phyloP scores from a whole-genome alignment of 352 stramenopile species.

The Pilasporangium apinafurcum region DNA sequence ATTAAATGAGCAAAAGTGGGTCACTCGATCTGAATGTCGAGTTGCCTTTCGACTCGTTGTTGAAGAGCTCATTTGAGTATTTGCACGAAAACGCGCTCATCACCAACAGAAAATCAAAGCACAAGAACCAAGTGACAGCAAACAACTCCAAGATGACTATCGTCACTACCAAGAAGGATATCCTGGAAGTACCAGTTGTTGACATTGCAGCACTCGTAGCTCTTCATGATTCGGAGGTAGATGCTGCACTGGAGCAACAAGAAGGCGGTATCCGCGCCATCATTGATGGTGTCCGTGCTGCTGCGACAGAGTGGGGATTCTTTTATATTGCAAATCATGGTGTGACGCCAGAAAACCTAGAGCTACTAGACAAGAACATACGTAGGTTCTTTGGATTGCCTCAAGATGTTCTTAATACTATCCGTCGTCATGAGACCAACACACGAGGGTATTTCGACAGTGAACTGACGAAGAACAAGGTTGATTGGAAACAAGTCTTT shows the following conservation, averaged over 20 bases:
- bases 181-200: slow-evolving; percentile 16
- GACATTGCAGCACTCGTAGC: slow-evolving; percentile 22
- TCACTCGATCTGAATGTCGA: too few relatives aligned
- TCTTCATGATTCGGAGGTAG: slow-evolving; percentile 11
- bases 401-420: slow-evolving; percentile 26
- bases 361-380: slow-evolving; percentile 39
- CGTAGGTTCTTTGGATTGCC: slow-evolving; percentile 69
- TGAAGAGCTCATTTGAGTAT: slow-evolving; percentile 67
- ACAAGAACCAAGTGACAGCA: too few relatives aligned
- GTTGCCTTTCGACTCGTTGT: too few relatives aligned
- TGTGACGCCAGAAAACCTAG: slow-evolving; percentile 37
- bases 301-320: slow-evolving; percentile 76
- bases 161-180: too few relatives aligned
- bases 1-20: too few relatives aligned
- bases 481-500: slow-evolving; percentile 83
- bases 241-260: not conserved
- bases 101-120: too few relatives aligned
- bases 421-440: slow-evolving; percentile 67
- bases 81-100: slow-evolving; percentile 70
- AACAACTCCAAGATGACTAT: too few relatives aligned
- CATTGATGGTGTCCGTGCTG: slow-evolving; percentile 28
- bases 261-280: slow-evolving; percentile 5
- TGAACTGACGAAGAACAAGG: slow-evolving; percentile 85
- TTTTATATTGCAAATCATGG: slow-evolving; percentile 84
- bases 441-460: slow-evolving; percentile 86